Percentiles rank a stretch among this genome's conserved stretches.
These are phyloP conservation scores for Ustanciosporium gigantosporum DNA, from an alignment of 1,284 basidiomycete species.

Conservation along the genomic window DNA sequence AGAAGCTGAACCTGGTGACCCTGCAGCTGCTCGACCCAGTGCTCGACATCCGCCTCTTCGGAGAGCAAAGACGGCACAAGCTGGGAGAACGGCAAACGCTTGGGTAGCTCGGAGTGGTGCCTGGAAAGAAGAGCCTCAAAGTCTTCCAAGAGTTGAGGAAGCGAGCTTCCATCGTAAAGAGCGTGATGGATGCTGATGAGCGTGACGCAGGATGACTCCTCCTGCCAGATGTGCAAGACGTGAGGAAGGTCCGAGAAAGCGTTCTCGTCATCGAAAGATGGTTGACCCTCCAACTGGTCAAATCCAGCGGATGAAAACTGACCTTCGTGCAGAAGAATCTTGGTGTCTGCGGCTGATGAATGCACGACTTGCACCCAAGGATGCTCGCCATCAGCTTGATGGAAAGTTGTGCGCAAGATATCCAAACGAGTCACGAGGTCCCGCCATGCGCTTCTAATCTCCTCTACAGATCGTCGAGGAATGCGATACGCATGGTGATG, in stretches of 20 bases:
- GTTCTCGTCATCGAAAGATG: slow-evolving; percentile 40
- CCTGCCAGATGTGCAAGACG: slow-evolving; percentile 32
- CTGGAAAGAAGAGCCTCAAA: slow-evolving; percentile 9
- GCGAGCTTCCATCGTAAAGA: slow-evolving; percentile 45
- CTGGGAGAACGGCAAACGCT: slow-evolving; percentile 23
- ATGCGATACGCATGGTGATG: slow-evolving; percentile 42
- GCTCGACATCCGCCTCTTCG: slow-evolving; percentile 21
- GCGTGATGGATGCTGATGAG: slow-evolving; percentile 44
- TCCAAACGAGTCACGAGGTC: slow-evolving; percentile 30
- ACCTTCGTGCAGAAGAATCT: slow-evolving; percentile 9
- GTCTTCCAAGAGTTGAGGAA: slow-evolving; percentile 42
- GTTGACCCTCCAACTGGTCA: slow-evolving; percentile 11
- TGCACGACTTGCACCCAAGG: slow-evolving; percentile 48
- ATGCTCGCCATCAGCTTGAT: slow-evolving; percentile 28
- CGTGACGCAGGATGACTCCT: slow-evolving; percentile 1
- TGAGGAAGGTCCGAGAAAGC: slow-evolving; percentile 34
- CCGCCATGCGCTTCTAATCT: slow-evolving; percentile 28
- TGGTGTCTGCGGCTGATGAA: not conserved
- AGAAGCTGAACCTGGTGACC: slow-evolving; percentile 24
- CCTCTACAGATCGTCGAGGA: not conserved
- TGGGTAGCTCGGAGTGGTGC: not conserved
- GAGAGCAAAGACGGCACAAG: slow-evolving; percentile 43
- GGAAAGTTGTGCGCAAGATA: slow-evolving; percentile 53
- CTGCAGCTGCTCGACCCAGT: slow-evolving; percentile 31
- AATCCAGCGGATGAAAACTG: slow-evolving; percentile 1